These are phyloP conservation scores for Salisapilia sapeloensis DNA, from an alignment of 352 stramenopile genomes.

Conservation along the genomic window DNA sequence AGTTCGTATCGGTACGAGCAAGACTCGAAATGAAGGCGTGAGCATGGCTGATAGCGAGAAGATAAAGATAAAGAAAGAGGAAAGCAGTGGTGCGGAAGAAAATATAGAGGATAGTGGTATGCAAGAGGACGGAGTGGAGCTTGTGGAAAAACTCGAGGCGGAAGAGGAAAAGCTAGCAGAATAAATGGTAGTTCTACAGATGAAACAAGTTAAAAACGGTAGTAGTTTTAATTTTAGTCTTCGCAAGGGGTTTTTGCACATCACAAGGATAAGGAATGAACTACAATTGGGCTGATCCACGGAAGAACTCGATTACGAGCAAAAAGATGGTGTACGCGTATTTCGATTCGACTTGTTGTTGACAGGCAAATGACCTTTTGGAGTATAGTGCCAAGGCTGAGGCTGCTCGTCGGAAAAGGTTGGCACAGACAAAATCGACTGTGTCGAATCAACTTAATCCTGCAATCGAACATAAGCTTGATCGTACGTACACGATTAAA, in stretches of 20 bases:
- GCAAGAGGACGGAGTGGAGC: neutral
- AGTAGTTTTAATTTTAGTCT: too few species aligned
- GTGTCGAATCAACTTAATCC: constrained; percentile 63
- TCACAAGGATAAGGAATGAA: too few species aligned
- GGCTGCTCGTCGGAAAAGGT: constrained; percentile 37
- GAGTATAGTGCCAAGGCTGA: constrained; percentile 48
- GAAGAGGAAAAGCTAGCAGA: constrained; percentile 7
- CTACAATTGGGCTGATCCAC: constrained; percentile 72
- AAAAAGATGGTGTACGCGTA: constrained; percentile 55
- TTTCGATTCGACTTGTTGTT: neutral
- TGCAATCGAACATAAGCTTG: constrained; percentile 39
- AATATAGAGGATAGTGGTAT: neutral
- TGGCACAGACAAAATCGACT: constrained; percentile 55
- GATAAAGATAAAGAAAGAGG: neutral
- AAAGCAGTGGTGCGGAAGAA: neutral
- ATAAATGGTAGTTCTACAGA: constrained; percentile 3
- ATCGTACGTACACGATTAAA: constrained; percentile 29
- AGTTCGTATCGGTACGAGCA: constrained; percentile 18
- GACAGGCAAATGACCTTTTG: neutral
- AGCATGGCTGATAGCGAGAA: neutral
- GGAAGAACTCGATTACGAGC: constrained; percentile 57
- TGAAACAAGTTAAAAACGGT: neutral
- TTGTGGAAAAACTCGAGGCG: neutral
- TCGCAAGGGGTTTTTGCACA: too few species aligned
- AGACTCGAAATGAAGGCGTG: neutral